Base-by-base conservation (phyloP, 75 land plant species). In the Azolla pinnata region DNA sequence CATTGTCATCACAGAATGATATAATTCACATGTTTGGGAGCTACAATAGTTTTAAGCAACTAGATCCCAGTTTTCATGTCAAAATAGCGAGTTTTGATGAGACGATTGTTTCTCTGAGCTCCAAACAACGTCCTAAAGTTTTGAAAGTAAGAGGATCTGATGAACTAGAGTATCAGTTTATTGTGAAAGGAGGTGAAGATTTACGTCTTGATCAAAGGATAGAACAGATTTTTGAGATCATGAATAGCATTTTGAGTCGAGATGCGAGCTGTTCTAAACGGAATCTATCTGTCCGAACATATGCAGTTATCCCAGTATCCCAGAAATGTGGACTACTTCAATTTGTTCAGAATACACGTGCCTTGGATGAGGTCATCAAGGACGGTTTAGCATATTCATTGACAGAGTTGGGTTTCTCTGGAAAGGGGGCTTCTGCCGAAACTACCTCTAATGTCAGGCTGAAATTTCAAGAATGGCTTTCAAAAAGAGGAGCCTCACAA, bases 141-240 rank as follows among this genome's bases (percentile, higher is more conserved):
- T 31, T 77, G 50, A 77, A 79, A 53, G 76, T 77, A 72, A 55
- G 79, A 51, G 79, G 79, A 26, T 77, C 79, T 12, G 79, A 77
- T 53, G 79, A 77, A 44, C 62, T 59, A 31, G 78, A 77, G 32
- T 68, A 73, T 57, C 74, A 77, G 63, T 77, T 77, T 57, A 63
- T 77, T 16, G 72, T 77, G 7, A 77, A 77, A 60, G 78, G 79
- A 18, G 79, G 79, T 25, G 79, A 77, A 45, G 79, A 77, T 59
- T 68, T 77, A 32, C 64, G 79, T 30, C 62, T 77, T 4, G 79
- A 77, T 32, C 79, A 77, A 31, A 60, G 79, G 50, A 77, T 77
- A 33, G 79, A 77, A 47, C 79, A 77, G 59, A 54, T 77, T 10
- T 77, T 77, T 46, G 77, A 74, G 35, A 63, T 74, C 30, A 77